These are phyloP conservation scores for Fusarium sp. DNA, from an alignment of 2,329 filamentous ascomycete species.

Conservation along the genomic window DNA sequence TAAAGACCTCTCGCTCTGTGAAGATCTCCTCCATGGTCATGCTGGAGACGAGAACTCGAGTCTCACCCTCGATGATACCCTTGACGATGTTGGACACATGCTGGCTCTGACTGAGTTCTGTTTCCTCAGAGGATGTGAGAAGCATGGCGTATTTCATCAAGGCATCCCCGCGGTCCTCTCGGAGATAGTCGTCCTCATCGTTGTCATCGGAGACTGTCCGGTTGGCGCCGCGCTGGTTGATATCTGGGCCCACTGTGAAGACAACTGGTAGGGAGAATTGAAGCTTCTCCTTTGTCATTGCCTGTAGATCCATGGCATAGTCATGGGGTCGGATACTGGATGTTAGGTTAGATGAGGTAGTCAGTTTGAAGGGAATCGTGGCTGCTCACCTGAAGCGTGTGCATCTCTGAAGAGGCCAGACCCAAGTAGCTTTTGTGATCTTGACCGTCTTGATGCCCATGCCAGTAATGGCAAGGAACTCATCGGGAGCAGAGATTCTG, in stretches of 20 bases:
- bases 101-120: slow-evolving; percentile 54
- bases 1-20: slow-evolving; percentile 79
- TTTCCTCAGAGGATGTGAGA: slow-evolving; percentile 71
- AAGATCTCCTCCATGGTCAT: slow-evolving; percentile 97
- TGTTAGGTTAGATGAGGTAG: slow-evolving; percentile 1
- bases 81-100: slow-evolving; percentile 89
- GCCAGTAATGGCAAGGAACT: slow-evolving; percentile 90
- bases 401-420: slow-evolving; percentile 76
- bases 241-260: slow-evolving; percentile 85
- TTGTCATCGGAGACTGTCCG: slow-evolving; percentile 18
- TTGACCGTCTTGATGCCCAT: slow-evolving; percentile 77
- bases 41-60: slow-evolving; percentile 80
- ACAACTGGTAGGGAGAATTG: slow-evolving; percentile 85
- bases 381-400: slow-evolving; percentile 58
- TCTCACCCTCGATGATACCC: slow-evolving; percentile 90
- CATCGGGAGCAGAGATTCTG: slow-evolving; percentile 77
- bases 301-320: slow-evolving; percentile 83
- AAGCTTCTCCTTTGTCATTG: slow-evolving; percentile 90
- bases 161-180: slow-evolving; percentile 67
- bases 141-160: slow-evolving; percentile 86
- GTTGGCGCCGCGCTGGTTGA: slow-evolving; percentile 67
- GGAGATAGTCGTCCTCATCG: slow-evolving; percentile 38
- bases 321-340: slow-evolving; percentile 77
- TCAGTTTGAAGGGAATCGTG: not conserved
- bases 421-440: slow-evolving; percentile 81